Conservation (phyloP, 2,329 filamentous ascomycete genomes). For the Ceratocystis smalleyi region DNA sequence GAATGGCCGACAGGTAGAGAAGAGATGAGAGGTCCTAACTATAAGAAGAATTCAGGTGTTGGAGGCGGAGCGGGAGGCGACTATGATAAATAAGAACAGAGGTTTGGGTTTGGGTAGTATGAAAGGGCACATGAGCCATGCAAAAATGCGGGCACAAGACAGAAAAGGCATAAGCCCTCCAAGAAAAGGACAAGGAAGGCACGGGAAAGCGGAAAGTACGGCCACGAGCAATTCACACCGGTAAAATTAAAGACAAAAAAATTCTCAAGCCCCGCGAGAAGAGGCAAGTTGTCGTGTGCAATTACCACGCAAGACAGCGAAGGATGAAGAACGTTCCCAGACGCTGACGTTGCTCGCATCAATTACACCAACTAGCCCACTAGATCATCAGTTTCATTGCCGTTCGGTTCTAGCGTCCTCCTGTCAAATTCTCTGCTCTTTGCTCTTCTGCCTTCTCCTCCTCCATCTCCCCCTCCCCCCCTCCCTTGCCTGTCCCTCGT, state of each 20-base stretch:
- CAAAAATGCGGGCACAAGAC: not conserved
- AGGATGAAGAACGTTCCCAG: not conserved
- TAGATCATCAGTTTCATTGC: not conserved
- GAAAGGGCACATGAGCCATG: not conserved
- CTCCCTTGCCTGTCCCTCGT: not conserved
- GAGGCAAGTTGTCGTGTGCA: constrained; percentile 5
- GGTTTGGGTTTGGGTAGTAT: not conserved
- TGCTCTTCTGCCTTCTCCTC: not conserved
- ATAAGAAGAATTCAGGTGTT: no score
- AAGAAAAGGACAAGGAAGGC: not conserved
- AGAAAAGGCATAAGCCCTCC: not conserved
- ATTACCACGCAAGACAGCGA: not conserved
- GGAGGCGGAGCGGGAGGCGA: not conserved
- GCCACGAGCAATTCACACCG: no score
- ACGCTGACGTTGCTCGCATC: not conserved
- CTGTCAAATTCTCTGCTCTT: not conserved
- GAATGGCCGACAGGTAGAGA: no score
- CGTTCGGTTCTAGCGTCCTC: not conserved
- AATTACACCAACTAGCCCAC: not conserved
- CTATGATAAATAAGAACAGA: not conserved
- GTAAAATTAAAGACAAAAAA: no score
- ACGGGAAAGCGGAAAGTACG: no score
- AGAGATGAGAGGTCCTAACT: no score
- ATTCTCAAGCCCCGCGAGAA: no score
- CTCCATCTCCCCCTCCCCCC: not conserved